These are phyloP conservation scores for Deuterostichococcus epilithicus DNA, from an alignment of 139 green algal species.

Conservation along the genomic window DNA sequence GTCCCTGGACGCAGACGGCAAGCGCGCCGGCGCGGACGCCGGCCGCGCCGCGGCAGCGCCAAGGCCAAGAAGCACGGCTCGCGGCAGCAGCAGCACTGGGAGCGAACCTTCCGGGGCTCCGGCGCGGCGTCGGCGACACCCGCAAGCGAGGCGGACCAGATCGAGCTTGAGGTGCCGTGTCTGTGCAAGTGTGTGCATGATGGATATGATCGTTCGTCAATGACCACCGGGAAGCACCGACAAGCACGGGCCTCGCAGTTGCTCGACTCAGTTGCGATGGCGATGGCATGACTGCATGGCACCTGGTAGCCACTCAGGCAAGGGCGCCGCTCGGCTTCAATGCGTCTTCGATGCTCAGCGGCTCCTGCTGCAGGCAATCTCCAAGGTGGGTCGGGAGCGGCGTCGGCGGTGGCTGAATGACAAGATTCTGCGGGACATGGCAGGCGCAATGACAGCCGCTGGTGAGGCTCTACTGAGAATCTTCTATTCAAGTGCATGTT, in stretches of 20 bases:
- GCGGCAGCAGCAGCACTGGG: not conserved
- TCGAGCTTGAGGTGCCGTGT: not conserved
- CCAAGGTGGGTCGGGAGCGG: not conserved
- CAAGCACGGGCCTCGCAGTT: too few species aligned
- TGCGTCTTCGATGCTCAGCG: not conserved
- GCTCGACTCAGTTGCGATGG: too few species aligned
- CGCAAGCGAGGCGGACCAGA: not conserved
- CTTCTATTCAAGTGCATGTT: too few species aligned
- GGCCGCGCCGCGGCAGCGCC: not conserved
- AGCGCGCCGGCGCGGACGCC: not conserved
- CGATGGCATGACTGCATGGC: too few species aligned
- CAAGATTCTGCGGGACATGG: slow-evolving; percentile 48
- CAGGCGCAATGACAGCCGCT: slow-evolving; percentile 28
- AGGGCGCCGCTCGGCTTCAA: not conserved
- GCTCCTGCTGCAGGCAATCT: not conserved
- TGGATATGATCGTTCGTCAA: too few species aligned
- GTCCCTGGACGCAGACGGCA: not conserved
- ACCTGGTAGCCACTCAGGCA: not conserved
- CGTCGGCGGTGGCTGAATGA: slow-evolving; percentile 46
- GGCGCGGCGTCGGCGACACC: not conserved
- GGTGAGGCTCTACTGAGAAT: too few species aligned
- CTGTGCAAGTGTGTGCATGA: too few species aligned
- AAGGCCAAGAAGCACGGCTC: not conserved
- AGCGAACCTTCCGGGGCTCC: not conserved
- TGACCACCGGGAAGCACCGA: too few species aligned